These are phyloP conservation scores for Leccinellum luteum DNA, from an alignment of 768 basidiomycete species.

Conservation along the genomic window DNA sequence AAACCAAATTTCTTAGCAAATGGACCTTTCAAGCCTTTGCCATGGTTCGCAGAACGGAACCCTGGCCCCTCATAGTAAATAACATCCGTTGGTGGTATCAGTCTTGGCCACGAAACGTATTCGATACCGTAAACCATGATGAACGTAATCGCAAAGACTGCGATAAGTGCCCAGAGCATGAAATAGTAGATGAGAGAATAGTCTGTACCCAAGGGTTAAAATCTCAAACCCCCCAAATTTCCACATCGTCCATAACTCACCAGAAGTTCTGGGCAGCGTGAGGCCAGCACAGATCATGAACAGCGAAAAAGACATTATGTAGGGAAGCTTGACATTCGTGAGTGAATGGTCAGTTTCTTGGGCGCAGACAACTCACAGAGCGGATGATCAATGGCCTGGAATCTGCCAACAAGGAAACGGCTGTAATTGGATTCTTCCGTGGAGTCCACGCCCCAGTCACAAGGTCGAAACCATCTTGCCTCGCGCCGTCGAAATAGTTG, in stretches of 20 bases:
- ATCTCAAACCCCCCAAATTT: neutral
- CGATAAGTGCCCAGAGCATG: slow-evolving; percentile 71
- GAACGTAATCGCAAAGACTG: slow-evolving; percentile 61
- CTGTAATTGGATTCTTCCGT: slow-evolving; percentile 66
- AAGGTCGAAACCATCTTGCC: slow-evolving; percentile 93
- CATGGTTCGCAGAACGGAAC: slow-evolving; percentile 71
- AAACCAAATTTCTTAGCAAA: slow-evolving; percentile 33
- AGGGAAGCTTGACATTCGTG: slow-evolving; percentile 67
- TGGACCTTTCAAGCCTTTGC: slow-evolving; percentile 62
- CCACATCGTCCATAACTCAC: slow-evolving; percentile 43
- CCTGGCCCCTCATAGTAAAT: slow-evolving; percentile 91
- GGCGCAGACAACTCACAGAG: slow-evolving; percentile 54
- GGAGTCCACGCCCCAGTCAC: slow-evolving; percentile 91
- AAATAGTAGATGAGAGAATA: slow-evolving; percentile 86
- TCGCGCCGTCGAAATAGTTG: slow-evolving; percentile 92
- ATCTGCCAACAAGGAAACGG: slow-evolving; percentile 73
- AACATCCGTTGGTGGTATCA: slow-evolving; percentile 73
- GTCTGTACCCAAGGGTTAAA: slow-evolving; percentile 43
- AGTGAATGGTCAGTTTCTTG: neutral
- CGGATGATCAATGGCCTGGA: slow-evolving; percentile 78
- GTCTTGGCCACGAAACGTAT: slow-evolving; percentile 92
- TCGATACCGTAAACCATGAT: slow-evolving; percentile 87
- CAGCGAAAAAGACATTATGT: slow-evolving; percentile 71
- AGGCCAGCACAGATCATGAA: slow-evolving; percentile 88
- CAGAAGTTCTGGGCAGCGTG: slow-evolving; percentile 82